Evolutionary conservation across 768 basidiomycete species (phyloP).

Genomic region (Pleurotus sapidus): DNA sequence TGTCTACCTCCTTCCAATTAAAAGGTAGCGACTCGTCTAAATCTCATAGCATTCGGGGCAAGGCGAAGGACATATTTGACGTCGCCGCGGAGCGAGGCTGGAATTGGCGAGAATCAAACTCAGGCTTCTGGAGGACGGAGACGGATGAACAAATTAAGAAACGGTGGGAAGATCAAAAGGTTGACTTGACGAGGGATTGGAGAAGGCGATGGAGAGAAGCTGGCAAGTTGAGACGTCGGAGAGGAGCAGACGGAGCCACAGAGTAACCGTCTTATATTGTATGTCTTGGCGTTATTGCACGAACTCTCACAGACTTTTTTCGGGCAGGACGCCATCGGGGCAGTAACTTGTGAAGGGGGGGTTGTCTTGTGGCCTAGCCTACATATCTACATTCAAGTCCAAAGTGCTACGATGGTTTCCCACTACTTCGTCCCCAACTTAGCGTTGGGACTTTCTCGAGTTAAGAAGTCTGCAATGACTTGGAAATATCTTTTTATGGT

Average conservation of each 20-base stretch:
- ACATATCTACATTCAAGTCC: too few species aligned
- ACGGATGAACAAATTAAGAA: conserved; percentile 59
- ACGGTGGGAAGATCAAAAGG: conserved; percentile 69
- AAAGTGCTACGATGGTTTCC: too few species aligned
- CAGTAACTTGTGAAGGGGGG: too few species aligned
- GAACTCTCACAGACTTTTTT: too few species aligned
- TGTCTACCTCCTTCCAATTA: conserved; percentile 19
- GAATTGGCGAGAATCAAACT: conserved; percentile 39
- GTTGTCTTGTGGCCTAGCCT: too few species aligned
- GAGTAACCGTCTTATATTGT: conserved; percentile 6
- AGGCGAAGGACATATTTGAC: conserved; percentile 46
- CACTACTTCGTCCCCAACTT: too few species aligned
- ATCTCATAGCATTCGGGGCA: conserved; percentile 24
- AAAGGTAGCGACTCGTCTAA: neutral
- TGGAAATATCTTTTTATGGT: neutral
- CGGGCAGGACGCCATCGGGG: too few species aligned
- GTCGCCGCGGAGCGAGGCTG: conserved; percentile 46
- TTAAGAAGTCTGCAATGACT: neutral
- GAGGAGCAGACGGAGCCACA: conserved; percentile 31
- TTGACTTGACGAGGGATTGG: conserved; percentile 71
- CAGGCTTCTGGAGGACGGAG: conserved; percentile 48
- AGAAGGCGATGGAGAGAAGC: conserved; percentile 77
- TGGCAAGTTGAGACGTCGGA: conserved; percentile 57
- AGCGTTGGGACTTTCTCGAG: neutral
- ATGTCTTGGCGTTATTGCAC: too few species aligned